These are phyloP conservation scores for Xylaria scruposa DNA, from an alignment of 495 filamentous ascomycete species.

Conservation along the genomic window DNA sequence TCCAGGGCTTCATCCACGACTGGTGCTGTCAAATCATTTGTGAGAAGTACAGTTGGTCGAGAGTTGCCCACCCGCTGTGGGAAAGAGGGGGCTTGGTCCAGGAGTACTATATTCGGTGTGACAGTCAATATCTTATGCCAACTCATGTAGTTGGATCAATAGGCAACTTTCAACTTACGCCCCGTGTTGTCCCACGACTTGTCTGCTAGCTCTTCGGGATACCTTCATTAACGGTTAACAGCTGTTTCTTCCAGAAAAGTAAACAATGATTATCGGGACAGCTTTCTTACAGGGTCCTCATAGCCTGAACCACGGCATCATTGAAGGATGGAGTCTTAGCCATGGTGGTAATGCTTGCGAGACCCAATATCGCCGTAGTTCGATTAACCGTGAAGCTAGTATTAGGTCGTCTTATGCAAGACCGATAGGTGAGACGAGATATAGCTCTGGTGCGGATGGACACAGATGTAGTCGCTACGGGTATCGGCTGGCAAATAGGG, in stretches of 20 bases:
- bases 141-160: neutral
- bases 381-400: neutral
- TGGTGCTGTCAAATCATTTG: constrained; percentile 86
- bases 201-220: constrained; percentile 87
- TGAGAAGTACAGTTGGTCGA: constrained; percentile 69
- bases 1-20: constrained; percentile 93
- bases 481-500: neutral
- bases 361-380: neutral
- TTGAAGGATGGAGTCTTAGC: constrained; percentile 64
- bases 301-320: constrained; percentile 75
- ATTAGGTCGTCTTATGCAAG: neutral
- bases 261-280: neutral
- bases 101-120: constrained; percentile 32
- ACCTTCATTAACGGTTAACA: constrained; percentile 56
- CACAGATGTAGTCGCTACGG: neutral
- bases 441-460: neutral
- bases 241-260: neutral
- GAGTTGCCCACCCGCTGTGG: constrained; percentile 13
- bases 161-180: constrained; percentile 54
- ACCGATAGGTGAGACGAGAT: neutral
- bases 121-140: constrained; percentile 4
- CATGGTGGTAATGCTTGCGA: constrained; percentile 8
- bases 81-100: constrained; percentile 37
- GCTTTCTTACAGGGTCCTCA: constrained; percentile 77
- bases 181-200: constrained; percentile 94